A percentile compares a stretch with the other conserved stretches of the same genome.
Conservation (phyloP, 768 basidiomycete species). For the Mycena leptocephala region DNA sequence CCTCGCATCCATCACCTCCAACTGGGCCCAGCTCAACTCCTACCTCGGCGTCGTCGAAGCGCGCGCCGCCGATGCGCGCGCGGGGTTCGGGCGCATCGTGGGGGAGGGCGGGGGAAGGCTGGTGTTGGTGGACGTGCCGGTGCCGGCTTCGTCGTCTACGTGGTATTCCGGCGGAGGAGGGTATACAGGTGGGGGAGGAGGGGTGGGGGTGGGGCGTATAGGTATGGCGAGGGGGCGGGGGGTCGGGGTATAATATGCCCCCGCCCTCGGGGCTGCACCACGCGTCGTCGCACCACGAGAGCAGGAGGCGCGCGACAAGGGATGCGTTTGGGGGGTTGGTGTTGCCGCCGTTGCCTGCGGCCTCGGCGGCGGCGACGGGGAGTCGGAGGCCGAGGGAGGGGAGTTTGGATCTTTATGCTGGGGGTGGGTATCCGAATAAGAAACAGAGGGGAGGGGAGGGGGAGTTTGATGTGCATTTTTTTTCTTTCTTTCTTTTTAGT, state of each 20-base stretch:
- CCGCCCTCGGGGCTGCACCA: not conserved
- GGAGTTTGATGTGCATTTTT: conserved; percentile 17
- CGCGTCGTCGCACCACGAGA: not conserved
- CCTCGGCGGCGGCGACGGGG: not conserved
- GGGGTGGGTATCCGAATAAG: conserved; percentile 6
- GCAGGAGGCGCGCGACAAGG: not conserved
- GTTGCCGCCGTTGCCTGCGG: not conserved
- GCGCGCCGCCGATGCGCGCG: conserved; percentile 66
- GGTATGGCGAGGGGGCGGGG: too few species aligned
- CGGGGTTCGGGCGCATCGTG: conserved; percentile 62
- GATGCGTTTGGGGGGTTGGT: not conserved
- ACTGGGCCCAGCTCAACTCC: conserved; percentile 67
- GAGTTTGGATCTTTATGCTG: not conserved
- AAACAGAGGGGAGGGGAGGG: not conserved
- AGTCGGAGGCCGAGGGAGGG: not conserved
- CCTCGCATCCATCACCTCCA: conserved; percentile 57
- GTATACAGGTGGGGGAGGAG: not conserved
- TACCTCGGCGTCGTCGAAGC: conserved; percentile 64
- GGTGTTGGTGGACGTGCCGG: conserved; percentile 53
- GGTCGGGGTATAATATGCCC: not conserved
- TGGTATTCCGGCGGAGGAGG: not conserved
- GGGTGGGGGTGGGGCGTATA: too few species aligned
- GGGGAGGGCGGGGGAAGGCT: conserved; percentile 63
- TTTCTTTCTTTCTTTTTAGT: conserved; percentile 9
- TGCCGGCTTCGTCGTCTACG: not conserved